Evolutionary conservation across 78 protist genomes (phyloP).

Genomic region (Dictyostelium intermedium): DNA sequence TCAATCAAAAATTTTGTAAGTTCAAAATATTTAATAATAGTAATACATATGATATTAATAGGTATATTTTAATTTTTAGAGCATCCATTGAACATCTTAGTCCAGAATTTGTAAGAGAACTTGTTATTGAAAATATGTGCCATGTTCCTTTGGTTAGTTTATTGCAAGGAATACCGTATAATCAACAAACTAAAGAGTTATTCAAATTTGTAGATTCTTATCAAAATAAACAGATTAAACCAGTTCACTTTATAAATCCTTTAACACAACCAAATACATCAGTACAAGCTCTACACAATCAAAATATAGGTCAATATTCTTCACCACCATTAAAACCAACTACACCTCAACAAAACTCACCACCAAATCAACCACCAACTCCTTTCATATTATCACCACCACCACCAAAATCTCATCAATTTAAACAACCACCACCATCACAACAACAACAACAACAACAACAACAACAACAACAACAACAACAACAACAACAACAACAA

Average conservation of each 20-base stretch:
- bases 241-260: background rate
- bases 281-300: background rate
- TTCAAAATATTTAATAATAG: background rate
- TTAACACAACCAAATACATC: background rate
- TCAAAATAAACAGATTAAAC: constrained; percentile 15
- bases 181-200: constrained; percentile 22
- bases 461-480: constrained; percentile 7
- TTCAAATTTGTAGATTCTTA: constrained; percentile 69
- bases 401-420: background rate
- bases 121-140: constrained; percentile 39
- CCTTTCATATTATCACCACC: background rate
- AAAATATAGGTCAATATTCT: background rate
- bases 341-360: background rate
- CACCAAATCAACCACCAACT: background rate
- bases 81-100: constrained; percentile 6
- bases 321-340: constrained; percentile 10
- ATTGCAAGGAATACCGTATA: constrained; percentile 20
- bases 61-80: background rate
- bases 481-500: background rate
- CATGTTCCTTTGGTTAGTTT: constrained; percentile 5
- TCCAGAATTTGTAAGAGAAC: constrained; percentile 27
- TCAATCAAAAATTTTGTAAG: background rate
- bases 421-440: background rate
- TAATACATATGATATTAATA: background rate
- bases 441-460: background rate